Evolutionary conservation across 768 basidiomycete genomes (phyloP).

Genomic region (Leccinum incarnatum): DNA sequence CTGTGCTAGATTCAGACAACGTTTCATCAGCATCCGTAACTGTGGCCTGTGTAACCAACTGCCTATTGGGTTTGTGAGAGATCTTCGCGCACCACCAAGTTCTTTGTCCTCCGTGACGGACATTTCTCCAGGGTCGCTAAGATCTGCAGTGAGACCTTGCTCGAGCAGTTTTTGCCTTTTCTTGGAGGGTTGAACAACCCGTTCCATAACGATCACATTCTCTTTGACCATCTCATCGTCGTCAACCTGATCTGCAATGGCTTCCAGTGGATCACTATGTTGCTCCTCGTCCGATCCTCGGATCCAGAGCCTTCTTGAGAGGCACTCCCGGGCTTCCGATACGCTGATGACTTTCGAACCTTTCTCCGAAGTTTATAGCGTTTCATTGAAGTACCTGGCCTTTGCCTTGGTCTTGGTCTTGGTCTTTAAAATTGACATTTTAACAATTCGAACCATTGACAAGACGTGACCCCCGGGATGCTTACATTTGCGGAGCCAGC

Average conservation of each 20-base stretch:
- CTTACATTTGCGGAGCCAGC: too few relatives aligned
- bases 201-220: too few relatives aligned
- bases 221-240: too few relatives aligned
- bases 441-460: too few relatives aligned
- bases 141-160: conserved; percentile 5
- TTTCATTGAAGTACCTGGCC: too few relatives aligned
- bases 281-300: conserved; percentile 24
- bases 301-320: conserved; percentile 13
- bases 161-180: conserved; percentile 8
- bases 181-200: too few relatives aligned
- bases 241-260: conserved; percentile 11
- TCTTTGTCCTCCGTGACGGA: background rate
- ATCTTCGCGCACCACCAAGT: background rate
- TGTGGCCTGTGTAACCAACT: too few relatives aligned
- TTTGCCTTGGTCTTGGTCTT: conserved; percentile 42
- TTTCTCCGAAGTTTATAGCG: conserved; percentile 52
- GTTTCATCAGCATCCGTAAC: too few relatives aligned
- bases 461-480: background rate
- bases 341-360: conserved; percentile 36
- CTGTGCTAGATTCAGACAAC: too few relatives aligned
- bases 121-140: too few relatives aligned
- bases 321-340: conserved; percentile 24
- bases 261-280: conserved; percentile 13
- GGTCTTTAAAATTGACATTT: too few relatives aligned
- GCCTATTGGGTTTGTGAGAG: conserved; percentile 22